phyloP scores from a whole-genome alignment of 371 early-diverging fungal species.

The Nematocida ausubeli region DNA sequence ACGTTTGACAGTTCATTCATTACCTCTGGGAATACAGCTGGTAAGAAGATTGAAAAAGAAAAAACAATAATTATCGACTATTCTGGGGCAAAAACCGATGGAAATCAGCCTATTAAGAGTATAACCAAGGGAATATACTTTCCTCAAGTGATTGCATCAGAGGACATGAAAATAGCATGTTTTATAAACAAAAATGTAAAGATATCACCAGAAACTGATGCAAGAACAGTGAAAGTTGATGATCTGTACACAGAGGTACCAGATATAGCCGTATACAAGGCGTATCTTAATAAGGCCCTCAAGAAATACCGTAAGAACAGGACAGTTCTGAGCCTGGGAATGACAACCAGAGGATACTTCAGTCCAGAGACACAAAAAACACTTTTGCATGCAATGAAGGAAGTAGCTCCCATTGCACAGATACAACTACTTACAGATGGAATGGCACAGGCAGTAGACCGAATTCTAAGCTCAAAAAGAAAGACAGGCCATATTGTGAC shows the following conservation, averaged over 20 bases:
- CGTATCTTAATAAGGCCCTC: slow-evolving; percentile 3
- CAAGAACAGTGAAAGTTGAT: background rate
- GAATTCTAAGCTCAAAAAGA: background rate
- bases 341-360: slow-evolving; percentile 18
- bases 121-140: background rate
- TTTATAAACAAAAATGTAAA: slow-evolving; percentile 3
- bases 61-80: background rate
- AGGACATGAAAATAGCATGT: background rate
- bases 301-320: background rate
- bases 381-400: background rate
- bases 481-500: background rate
- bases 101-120: background rate
- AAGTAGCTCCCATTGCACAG: background rate
- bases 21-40: background rate
- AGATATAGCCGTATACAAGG: background rate
- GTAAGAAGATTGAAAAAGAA: background rate
- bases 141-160: background rate
- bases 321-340: background rate
- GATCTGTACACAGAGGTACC: slow-evolving; percentile 30
- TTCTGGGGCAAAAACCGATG: background rate
- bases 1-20: background rate
- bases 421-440: slow-evolving; percentile 3
- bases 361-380: background rate
- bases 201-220: background rate
- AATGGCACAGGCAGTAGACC: slow-evolving; percentile 8